phyloP scores from a whole-genome alignment of 2,329 filamentous ascomycete genomes.

The Neonectria hederae region DNA sequence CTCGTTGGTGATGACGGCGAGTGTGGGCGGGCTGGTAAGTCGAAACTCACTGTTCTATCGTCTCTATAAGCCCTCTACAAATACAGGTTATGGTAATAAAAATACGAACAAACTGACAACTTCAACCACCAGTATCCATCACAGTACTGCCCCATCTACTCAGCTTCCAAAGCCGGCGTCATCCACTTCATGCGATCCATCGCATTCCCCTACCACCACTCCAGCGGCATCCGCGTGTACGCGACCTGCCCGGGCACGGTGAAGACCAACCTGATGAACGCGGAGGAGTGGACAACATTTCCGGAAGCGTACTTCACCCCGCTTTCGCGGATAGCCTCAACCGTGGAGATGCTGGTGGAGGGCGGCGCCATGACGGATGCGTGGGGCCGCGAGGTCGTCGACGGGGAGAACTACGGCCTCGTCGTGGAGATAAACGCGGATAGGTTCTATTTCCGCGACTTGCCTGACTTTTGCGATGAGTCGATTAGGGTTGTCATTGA shows the following conservation, averaged over 20 bases:
- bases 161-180: constrained; percentile 46
- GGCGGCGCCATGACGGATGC: constrained; percentile 39
- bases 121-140: constrained; percentile 35
- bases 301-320: constrained; percentile 44
- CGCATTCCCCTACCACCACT: constrained; percentile 36
- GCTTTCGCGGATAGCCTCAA: constrained; percentile 42
- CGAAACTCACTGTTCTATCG: background rate
- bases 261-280: constrained; percentile 43
- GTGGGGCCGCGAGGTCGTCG: constrained; percentile 33
- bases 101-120: background rate
- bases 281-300: constrained; percentile 43
- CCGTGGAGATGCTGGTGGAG: constrained; percentile 40
- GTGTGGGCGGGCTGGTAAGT: constrained; percentile 43
- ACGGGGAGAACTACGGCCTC: constrained; percentile 38
- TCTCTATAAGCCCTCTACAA: background rate
- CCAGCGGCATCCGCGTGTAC: constrained; percentile 44
- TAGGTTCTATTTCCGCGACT: constrained; percentile 45
- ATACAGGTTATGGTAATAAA: background rate
- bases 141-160: constrained; percentile 45
- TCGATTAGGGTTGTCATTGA: constrained; percentile 35
- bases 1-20: constrained; percentile 45
- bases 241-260: constrained; percentile 47
- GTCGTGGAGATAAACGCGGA: constrained; percentile 44
- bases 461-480: constrained; percentile 39
- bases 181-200: constrained; percentile 48